phyloP scores from a whole-genome alignment of 2,329 filamentous ascomycete genomes.

The Fusarium verrucosum region DNA sequence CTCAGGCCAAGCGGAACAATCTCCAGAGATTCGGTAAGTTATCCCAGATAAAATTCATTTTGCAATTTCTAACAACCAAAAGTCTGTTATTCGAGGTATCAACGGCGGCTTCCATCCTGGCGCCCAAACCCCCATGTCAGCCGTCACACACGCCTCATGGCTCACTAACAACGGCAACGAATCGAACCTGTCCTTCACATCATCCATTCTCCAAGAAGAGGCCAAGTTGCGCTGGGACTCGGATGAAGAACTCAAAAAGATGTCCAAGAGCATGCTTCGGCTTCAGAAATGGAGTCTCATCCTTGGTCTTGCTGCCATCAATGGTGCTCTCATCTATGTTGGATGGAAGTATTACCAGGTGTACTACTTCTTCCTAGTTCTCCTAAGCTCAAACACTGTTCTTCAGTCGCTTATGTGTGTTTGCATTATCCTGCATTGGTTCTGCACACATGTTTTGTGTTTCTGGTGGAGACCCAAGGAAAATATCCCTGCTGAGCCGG shows the following conservation, averaged over 20 bases:
- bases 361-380: slow-evolving; percentile 56
- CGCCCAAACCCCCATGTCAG: slow-evolving; percentile 47
- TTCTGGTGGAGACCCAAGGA: slow-evolving; percentile 47
- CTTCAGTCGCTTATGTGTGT: slow-evolving; percentile 55
- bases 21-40: slow-evolving; percentile 46
- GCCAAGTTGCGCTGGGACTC: slow-evolving; percentile 54
- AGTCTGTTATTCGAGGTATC: slow-evolving; percentile 50
- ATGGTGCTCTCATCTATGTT: slow-evolving; percentile 51
- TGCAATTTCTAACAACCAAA: neutral
- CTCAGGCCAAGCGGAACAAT: slow-evolving; percentile 22
- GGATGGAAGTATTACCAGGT: slow-evolving; percentile 52
- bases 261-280: slow-evolving; percentile 51
- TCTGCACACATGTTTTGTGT: slow-evolving; percentile 47
- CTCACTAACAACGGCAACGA: slow-evolving; percentile 46
- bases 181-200: slow-evolving; percentile 50
- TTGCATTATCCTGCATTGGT: slow-evolving; percentile 48
- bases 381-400: slow-evolving; percentile 58
- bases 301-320: slow-evolving; percentile 48
- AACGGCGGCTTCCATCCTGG: slow-evolving; percentile 47
- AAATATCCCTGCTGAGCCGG: slow-evolving; percentile 50
- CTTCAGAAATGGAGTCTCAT: slow-evolving; percentile 54
- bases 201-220: slow-evolving; percentile 51
- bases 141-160: slow-evolving; percentile 46
- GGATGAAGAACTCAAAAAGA: slow-evolving; percentile 51
- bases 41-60: accelerated